Evolutionary conservation across 441 rosid genomes (phyloP).

Genomic region (Croton setiger): DNA sequence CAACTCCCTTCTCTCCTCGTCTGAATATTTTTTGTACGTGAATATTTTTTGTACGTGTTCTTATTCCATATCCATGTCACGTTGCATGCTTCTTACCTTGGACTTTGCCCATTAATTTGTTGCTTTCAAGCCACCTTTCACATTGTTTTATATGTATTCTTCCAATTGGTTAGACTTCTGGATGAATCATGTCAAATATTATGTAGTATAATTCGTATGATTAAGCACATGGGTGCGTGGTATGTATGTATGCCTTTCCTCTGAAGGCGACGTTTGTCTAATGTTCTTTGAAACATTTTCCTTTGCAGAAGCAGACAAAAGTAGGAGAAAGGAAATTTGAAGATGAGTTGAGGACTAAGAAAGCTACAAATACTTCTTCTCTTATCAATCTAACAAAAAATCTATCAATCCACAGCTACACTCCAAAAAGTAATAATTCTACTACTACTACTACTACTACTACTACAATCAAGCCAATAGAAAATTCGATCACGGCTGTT

Average conservation of each 20-base stretch:
- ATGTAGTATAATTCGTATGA: neutral
- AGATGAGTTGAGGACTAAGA: constrained; percentile 21
- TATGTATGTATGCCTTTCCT: neutral
- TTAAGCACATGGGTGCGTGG: neutral
- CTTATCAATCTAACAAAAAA: constrained; percentile 48
- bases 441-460: neutral
- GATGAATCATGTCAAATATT: neutral
- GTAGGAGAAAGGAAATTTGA: constrained; percentile 22
- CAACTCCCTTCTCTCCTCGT: neutral
- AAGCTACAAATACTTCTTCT: constrained; percentile 26
- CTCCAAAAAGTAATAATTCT: constrained; percentile 16
- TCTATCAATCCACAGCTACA: constrained; percentile 42
- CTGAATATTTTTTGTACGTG: neutral
- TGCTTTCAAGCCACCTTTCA: neutral
- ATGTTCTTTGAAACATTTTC: neutral
- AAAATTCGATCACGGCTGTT: constrained; percentile 18
- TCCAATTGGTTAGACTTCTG: neutral
- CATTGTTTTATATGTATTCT: neutral
- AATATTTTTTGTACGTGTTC: too few relatives aligned
- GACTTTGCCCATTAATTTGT: neutral
- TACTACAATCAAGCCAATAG: constrained; percentile 24
- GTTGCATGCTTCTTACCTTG: too few relatives aligned
- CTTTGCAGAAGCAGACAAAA: constrained; percentile 20
- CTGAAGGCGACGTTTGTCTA: too few relatives aligned
- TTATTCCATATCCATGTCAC: too few relatives aligned